These are phyloP conservation scores for Erythrophleum ivorense DNA, from an alignment of 331 rosid species.

Conservation along the genomic window DNA sequence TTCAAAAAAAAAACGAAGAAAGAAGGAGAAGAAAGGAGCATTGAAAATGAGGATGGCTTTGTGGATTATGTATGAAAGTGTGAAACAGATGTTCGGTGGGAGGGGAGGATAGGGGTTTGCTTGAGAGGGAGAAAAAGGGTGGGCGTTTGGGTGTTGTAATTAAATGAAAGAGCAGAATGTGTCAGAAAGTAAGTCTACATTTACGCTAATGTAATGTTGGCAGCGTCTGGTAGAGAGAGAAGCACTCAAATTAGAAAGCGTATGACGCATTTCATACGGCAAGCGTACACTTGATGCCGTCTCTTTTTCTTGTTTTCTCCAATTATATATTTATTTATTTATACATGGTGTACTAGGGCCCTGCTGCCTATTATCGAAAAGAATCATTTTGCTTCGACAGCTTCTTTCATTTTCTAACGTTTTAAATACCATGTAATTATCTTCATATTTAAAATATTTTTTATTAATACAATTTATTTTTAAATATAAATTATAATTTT, in stretches of 20 bases:
- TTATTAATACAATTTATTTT: too few relatives aligned
- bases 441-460: too few relatives aligned
- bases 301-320: conserved; percentile 1
- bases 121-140: conserved; percentile 54
- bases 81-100: background rate
- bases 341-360: too few relatives aligned
- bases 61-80: too few relatives aligned
- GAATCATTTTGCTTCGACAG: too few relatives aligned
- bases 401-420: too few relatives aligned
- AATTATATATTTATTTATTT: background rate
- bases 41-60: background rate
- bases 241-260: conserved; percentile 38
- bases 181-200: conserved; percentile 33
- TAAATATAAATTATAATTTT: too few relatives aligned
- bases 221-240: background rate
- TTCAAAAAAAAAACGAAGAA: too few relatives aligned
- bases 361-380: too few relatives aligned
- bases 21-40: background rate
- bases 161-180: conserved; percentile 20
- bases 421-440: too few relatives aligned
- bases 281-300: conserved; percentile 52
- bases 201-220: conserved; percentile 5
- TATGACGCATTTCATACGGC: conserved; percentile 60
- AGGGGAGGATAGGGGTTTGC: conserved; percentile 41
- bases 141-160: conserved; percentile 20